phyloP scores from a whole-genome alignment of 495 filamentous ascomycete genomes.

The Halenospora varia region DNA sequence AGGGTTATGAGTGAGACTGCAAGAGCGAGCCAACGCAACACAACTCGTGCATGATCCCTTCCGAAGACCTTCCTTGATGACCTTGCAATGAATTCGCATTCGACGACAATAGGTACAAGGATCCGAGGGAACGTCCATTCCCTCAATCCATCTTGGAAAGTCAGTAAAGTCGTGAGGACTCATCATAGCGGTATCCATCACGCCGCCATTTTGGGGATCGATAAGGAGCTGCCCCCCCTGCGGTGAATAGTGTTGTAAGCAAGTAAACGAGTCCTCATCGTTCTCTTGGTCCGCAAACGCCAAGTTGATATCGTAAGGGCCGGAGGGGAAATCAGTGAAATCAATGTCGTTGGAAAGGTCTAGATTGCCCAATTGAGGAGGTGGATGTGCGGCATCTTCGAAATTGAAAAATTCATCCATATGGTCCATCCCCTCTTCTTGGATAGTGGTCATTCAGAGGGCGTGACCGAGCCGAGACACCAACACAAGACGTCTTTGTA shows the following conservation, averaged over 20 bases:
- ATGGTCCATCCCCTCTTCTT: too few relatives aligned
- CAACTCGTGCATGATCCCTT: slow-evolving; percentile 73
- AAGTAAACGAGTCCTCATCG: slow-evolving; percentile 23
- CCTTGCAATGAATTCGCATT: slow-evolving; percentile 71
- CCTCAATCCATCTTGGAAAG: slow-evolving; percentile 34
- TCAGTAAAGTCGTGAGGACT: slow-evolving; percentile 27
- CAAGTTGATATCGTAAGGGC: slow-evolving; percentile 36
- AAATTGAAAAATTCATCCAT: slow-evolving; percentile 51
- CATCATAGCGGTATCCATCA: slow-evolving; percentile 22
- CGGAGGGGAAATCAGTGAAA: slow-evolving; percentile 31
- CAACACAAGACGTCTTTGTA: not conserved
- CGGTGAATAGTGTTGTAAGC: slow-evolving; percentile 24
- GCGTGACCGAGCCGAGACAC: slow-evolving; percentile 3
- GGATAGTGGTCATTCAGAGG: slow-evolving; percentile 28
- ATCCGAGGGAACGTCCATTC: slow-evolving; percentile 38
- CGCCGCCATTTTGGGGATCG: slow-evolving; percentile 4
- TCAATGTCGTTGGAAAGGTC: slow-evolving; percentile 36
- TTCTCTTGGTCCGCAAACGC: slow-evolving; percentile 30
- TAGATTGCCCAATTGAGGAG: slow-evolving; percentile 36
- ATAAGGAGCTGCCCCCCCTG: slow-evolving; percentile 26
- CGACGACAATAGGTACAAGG: slow-evolving; percentile 70
- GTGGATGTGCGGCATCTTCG: slow-evolving; percentile 43
- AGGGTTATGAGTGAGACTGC: slow-evolving; percentile 44
- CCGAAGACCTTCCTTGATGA: slow-evolving; percentile 62
- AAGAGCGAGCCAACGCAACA: slow-evolving; percentile 62